Conservation (phyloP, 306 rosid species). For the Medicago arabica region DNA sequence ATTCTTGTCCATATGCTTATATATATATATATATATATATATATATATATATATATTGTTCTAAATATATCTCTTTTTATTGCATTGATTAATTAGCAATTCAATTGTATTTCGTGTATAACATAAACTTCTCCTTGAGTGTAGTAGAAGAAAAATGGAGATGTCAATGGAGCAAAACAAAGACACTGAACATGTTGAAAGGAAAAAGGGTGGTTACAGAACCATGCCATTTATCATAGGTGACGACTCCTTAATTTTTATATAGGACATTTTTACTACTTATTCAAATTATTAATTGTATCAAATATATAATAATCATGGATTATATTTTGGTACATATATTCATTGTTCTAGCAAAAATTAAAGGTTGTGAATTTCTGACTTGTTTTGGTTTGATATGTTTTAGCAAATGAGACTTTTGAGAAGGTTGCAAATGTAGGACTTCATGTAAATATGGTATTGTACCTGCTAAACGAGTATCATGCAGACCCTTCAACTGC, state of each 20-base stretch:
- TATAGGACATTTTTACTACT: slow-evolving; percentile 14
- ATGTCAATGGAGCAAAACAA: slow-evolving; percentile 47
- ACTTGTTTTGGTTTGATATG: neutral
- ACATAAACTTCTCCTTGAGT: slow-evolving; percentile 1
- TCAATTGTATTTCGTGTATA: slow-evolving; percentile 21
- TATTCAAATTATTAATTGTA: neutral
- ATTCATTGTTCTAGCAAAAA: neutral
- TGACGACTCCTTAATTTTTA: slow-evolving; percentile 30
- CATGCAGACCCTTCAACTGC: slow-evolving; percentile 53
- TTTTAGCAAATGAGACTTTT: slow-evolving; percentile 77
- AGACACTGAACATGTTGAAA: slow-evolving; percentile 36
- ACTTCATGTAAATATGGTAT: slow-evolving; percentile 69
- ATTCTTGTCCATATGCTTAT: slow-evolving; percentile 39
- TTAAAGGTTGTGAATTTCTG: neutral
- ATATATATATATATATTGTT: slow-evolving; percentile 24
- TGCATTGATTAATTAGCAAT: neutral
- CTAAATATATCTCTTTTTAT: slow-evolving; percentile 27
- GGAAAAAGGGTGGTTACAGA: slow-evolving; percentile 69
- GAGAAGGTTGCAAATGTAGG: slow-evolving; percentile 79
- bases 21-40: no score
- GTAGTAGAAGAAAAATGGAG: slow-evolving; percentile 48
- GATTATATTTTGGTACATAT: no score
- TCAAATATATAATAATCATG: no score
- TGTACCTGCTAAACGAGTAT: slow-evolving; percentile 59
- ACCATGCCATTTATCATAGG: slow-evolving; percentile 89